A percentile compares a stretch with the other conserved stretches of the same genome.
Evolutionary conservation across 2,329 filamentous ascomycete species (phyloP).

Genomic region (Ophiosphaerella herpotricha): DNA sequence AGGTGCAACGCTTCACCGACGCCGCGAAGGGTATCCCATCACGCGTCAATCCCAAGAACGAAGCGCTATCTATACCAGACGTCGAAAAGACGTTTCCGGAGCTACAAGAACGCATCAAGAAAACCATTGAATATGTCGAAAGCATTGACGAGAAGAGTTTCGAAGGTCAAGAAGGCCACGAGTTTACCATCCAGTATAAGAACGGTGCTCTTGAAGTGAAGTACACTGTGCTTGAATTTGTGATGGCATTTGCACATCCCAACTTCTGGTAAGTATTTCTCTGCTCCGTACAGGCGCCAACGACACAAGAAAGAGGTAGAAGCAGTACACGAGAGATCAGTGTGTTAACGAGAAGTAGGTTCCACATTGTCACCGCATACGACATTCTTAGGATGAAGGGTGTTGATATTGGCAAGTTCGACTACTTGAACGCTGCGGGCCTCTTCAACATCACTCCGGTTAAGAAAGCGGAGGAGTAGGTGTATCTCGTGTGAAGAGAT

Average conservation of each 20-base stretch:
- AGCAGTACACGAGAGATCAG: neutral
- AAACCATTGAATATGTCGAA: constrained; percentile 55
- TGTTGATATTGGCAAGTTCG: constrained; percentile 64
- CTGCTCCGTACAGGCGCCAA: neutral
- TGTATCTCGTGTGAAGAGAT: too few relatives aligned
- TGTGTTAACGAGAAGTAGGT: constrained; percentile 40
- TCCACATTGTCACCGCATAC: constrained; percentile 66
- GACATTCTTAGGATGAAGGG: constrained; percentile 65
- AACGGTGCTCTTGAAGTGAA: constrained; percentile 37
- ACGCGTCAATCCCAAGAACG: constrained; percentile 45
- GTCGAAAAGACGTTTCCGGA: constrained; percentile 56
- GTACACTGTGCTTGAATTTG: constrained; percentile 54
- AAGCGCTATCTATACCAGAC: constrained; percentile 44
- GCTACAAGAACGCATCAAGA: constrained; percentile 53
- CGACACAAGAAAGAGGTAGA: too few relatives aligned
- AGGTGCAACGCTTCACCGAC: constrained; percentile 54
- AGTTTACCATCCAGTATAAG: constrained; percentile 44
- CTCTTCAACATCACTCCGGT: too few relatives aligned
- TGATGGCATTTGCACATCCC: constrained; percentile 57
- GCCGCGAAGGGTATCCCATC: constrained; percentile 47
- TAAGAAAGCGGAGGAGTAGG: too few relatives aligned
- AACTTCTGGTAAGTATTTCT: constrained; percentile 56
- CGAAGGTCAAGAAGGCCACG: constrained; percentile 49
- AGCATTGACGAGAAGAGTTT: constrained; percentile 49
- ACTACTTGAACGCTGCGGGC: constrained; percentile 52